A percentile compares a stretch with the other conserved stretches of the same genome.
Evolutionary conservation across 140 eudicot species (phyloP).

Genomic region (Ambrosia hybrid): DNA sequence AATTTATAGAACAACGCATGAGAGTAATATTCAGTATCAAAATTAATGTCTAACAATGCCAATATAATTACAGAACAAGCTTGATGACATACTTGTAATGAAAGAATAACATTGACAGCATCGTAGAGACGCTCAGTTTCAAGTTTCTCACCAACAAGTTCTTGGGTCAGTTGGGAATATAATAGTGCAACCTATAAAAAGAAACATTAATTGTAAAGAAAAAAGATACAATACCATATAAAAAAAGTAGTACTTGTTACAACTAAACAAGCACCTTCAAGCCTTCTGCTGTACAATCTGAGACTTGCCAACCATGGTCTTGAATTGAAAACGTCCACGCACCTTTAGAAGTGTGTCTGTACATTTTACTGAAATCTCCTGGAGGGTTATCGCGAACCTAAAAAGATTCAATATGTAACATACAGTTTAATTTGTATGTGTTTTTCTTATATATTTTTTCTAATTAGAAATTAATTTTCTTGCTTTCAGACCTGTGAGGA

Average conservation of each 20-base stretch:
- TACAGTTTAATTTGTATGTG: background rate
- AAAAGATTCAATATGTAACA: conserved; percentile 1
- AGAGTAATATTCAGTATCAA: background rate
- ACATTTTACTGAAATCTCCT: conserved; percentile 54
- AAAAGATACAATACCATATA: background rate
- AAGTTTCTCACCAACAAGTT: conserved; percentile 49
- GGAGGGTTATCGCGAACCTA: conserved; percentile 56
- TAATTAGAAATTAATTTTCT: no score
- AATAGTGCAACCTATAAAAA: conserved; percentile 45
- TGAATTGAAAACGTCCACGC: conserved; percentile 64
- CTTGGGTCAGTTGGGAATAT: conserved; percentile 46
- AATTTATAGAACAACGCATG: background rate
- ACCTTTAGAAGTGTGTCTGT: conserved; percentile 59
- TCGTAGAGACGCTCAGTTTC: conserved; percentile 51
- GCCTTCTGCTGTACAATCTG: conserved; percentile 83
- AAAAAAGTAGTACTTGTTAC: background rate
- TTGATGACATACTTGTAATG: conserved; percentile 49
- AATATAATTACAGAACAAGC: conserved; percentile 12
- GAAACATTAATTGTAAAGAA: background rate
- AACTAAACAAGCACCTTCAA: conserved; percentile 43
- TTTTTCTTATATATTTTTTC: no score
- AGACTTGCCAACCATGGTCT: conserved; percentile 75
- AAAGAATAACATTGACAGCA: conserved; percentile 62
- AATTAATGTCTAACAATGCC: background rate
- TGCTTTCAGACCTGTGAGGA: conserved; percentile 52